Evolutionary conservation across 352 stramenopile species (phyloP).

Genomic region (Pythium sp.): DNA sequence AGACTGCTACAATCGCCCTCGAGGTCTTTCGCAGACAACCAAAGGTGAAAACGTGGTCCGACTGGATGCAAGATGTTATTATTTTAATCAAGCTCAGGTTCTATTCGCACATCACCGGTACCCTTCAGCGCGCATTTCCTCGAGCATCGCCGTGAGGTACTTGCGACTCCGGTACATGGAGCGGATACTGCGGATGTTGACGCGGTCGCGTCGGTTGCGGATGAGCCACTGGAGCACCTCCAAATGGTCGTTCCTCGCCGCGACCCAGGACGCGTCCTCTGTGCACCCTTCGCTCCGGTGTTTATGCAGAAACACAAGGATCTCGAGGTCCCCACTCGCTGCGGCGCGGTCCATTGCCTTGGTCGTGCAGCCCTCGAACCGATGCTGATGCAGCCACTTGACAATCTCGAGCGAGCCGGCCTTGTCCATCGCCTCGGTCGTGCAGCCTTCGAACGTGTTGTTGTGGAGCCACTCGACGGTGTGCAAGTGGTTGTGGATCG

Average conservation of each 20-base stretch:
- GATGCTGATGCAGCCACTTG: constrained; percentile 6
- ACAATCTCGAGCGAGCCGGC: constrained; percentile 11
- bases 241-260: constrained; percentile 12
- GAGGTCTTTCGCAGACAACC: background rate
- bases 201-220: constrained; percentile 7
- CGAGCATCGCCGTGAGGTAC: constrained; percentile 12
- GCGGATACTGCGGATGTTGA: constrained; percentile 17
- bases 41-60: too few species aligned
- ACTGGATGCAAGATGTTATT: background rate
- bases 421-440: constrained; percentile 17
- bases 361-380: constrained; percentile 10
- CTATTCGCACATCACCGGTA: constrained; percentile 5
- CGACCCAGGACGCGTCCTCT: constrained; percentile 11
- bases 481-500: constrained; percentile 3
- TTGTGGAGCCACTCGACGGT: constrained; percentile 11
- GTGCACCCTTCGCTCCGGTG: constrained; percentile 11
- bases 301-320: constrained; percentile 11
- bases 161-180: constrained; percentile 11
- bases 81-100: background rate
- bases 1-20: too few species aligned
- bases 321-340: constrained; percentile 5
- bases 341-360: constrained; percentile 11
- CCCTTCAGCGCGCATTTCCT: constrained; percentile 9
- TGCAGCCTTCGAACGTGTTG: constrained; percentile 14
- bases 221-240: constrained; percentile 18